These are phyloP conservation scores for Candida lessepsii DNA, from an alignment of 805 yeast species.

Conservation along the genomic window DNA sequence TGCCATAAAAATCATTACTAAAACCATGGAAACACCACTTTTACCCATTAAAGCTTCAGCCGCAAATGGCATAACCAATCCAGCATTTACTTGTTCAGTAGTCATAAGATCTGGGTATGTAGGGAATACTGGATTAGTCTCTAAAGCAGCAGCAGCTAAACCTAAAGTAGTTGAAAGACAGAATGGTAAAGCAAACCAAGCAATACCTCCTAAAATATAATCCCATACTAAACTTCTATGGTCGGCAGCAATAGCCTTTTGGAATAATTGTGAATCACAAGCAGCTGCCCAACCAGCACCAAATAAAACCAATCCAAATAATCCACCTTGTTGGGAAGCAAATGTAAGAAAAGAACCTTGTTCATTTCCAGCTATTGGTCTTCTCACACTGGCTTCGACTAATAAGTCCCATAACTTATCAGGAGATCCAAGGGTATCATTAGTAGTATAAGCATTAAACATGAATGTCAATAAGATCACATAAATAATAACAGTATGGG, in stretches of 20 bases:
- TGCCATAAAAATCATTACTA: conserved; percentile 37
- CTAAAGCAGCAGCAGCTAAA: conserved; percentile 35
- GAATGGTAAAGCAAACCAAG: conserved; percentile 26
- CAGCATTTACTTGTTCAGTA: conserved; percentile 20
- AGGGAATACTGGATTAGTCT: conserved; percentile 17
- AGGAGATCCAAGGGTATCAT: conserved; percentile 42
- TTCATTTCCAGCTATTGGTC: conserved; percentile 13
- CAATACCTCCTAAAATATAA: conserved; percentile 23
- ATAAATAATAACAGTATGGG: conserved; percentile 54
- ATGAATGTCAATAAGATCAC: conserved; percentile 29
- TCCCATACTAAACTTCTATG: conserved; percentile 22
- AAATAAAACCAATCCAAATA: conserved; percentile 20
- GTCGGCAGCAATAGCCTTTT: conserved; percentile 28
- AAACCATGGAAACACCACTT: conserved; percentile 24
- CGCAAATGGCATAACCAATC: conserved; percentile 23
- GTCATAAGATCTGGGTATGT: conserved; percentile 16
- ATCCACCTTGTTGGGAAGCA: conserved; percentile 21
- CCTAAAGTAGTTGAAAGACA: conserved; percentile 32
- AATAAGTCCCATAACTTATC: conserved; percentile 43
- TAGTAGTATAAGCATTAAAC: conserved; percentile 29
- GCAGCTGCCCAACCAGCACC: conserved; percentile 17
- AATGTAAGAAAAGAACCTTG: conserved; percentile 18
- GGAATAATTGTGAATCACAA: conserved; percentile 24
- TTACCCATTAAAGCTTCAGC: conserved; percentile 26
- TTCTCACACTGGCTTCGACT: conserved; percentile 24